Percentiles rank a stretch among this genome's conserved stretches.
Evolutionary conservation across 345 rosid genomes (phyloP).

Genomic region (Sapria himalayana): DNA sequence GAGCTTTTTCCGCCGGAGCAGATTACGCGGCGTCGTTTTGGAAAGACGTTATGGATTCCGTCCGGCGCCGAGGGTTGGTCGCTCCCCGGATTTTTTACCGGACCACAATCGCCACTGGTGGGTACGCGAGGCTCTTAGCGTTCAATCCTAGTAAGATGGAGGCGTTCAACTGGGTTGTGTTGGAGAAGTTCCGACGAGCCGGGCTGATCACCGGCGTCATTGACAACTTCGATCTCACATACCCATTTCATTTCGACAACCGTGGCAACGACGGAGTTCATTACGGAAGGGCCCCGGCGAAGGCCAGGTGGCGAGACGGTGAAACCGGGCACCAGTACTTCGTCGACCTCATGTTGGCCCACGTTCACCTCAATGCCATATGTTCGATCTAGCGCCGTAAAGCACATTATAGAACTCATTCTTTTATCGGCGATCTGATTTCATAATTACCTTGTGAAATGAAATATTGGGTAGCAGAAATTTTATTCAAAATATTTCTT

Average conservation of each 20-base stretch:
- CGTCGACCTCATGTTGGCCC: constrained; percentile 85
- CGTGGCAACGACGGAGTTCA: constrained; percentile 86
- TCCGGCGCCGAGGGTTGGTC: constrained; percentile 33
- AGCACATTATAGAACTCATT: too few species aligned
- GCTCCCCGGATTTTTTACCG: constrained; percentile 49
- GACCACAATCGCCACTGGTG: constrained; percentile 69
- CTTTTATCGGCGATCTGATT: too few species aligned
- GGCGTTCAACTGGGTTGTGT: constrained; percentile 41
- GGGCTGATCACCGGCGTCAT: constrained; percentile 50
- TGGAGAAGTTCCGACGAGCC: constrained; percentile 46
- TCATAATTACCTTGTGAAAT: too few species aligned
- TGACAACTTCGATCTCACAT: constrained; percentile 79
- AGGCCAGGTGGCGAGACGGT: constrained; percentile 83
- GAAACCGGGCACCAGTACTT: constrained; percentile 90
- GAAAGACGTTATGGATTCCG: constrained; percentile 41
- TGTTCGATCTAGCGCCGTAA: constrained; percentile 30
- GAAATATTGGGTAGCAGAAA: too few species aligned
- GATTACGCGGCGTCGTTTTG: constrained; percentile 53
- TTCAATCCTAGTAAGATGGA: constrained; percentile 92
- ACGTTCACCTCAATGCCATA: constrained; percentile 55
- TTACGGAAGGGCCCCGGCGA: constrained; percentile 70
- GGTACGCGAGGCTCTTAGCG: constrained; percentile 47
- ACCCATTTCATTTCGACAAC: constrained; percentile 86
- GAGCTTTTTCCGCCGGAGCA: constrained; percentile 39
- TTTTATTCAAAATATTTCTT: too few species aligned